phyloP scores from a whole-genome alignment of 108 stramenopile genomes.

The Schizochytrium sp. region DNA sequence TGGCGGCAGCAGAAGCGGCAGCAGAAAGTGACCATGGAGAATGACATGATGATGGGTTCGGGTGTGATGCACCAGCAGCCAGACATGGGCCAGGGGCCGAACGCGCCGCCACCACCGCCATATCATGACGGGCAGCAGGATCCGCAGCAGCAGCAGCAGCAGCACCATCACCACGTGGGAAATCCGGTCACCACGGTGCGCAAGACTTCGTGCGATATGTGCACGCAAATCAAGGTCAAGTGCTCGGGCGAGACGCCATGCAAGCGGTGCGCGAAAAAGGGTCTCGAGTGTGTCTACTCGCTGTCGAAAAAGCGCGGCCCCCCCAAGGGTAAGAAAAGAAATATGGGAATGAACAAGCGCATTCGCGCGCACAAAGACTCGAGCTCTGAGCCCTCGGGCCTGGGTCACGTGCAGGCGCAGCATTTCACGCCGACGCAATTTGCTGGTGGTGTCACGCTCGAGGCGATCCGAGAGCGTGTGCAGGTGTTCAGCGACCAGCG shows the following conservation, averaged over 20 bases:
- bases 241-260: background rate
- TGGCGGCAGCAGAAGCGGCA: too few species aligned
- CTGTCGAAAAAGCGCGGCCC: background rate
- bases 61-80: background rate
- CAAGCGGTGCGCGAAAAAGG: constrained; percentile 8
- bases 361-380: background rate
- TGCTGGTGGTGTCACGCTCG: background rate
- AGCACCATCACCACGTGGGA: background rate
- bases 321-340: background rate
- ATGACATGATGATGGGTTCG: too few species aligned
- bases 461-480: background rate
- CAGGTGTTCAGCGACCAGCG: background rate
- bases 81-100: background rate
- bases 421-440: background rate
- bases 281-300: background rate
- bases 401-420: background rate
- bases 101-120: background rate
- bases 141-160: background rate
- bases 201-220: background rate
- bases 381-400: background rate
- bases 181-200: background rate
- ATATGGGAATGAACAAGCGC: background rate
- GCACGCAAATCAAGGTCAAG: constrained; percentile 19
- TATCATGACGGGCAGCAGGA: background rate
- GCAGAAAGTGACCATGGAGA: too few species aligned